Conservation (phyloP, 768 basidiomycete species). For the Mycena chlorophos region DNA sequence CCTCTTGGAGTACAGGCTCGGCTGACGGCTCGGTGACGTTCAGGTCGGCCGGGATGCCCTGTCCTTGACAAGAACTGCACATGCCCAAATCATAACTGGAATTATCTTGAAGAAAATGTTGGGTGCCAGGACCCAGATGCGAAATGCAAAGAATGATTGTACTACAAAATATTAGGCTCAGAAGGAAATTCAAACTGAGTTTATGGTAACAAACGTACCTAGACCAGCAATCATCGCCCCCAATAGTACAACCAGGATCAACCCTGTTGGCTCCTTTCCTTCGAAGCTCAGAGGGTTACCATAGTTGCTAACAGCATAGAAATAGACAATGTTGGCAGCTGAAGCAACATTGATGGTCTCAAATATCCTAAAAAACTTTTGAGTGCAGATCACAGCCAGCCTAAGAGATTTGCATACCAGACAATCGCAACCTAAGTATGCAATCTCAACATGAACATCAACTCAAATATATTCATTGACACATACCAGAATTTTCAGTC, state of each 20-base stretch:
- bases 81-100: background rate
- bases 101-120: background rate
- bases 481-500: no score
- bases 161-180: background rate
- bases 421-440: no score
- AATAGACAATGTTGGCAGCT: background rate
- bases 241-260: background rate
- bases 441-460: no score
- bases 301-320: background rate
- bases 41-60: no score
- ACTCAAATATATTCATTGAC: no score
- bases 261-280: background rate
- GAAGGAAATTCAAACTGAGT: background rate
- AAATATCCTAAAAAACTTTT: background rate
- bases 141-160: conserved; percentile 1
- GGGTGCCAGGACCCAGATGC: background rate
- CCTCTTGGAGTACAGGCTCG: no score
- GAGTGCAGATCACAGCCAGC: no score
- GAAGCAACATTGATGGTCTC: background rate
- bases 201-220: background rate
- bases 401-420: no score
- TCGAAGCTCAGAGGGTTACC: background rate
- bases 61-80: no score
- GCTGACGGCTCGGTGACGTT: no score
- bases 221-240: background rate